phyloP scores from a whole-genome alignment of 2,329 filamentous ascomycete genomes.

The Neurospora sp. region DNA sequence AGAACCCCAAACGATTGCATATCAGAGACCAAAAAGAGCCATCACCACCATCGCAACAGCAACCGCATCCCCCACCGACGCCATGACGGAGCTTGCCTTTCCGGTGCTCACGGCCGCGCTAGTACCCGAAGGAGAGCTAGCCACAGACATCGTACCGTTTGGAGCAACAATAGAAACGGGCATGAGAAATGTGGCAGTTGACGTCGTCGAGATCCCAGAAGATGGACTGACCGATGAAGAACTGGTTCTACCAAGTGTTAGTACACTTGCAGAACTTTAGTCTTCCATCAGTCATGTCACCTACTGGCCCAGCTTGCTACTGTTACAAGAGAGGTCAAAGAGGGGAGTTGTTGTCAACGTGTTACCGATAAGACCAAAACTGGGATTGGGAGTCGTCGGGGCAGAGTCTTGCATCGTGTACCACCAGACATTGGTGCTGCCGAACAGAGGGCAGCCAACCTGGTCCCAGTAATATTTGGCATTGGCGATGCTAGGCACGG shows the following conservation, averaged over 20 bases:
- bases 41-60: conserved; percentile 22
- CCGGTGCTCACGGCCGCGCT: conserved; percentile 10
- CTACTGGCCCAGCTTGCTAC: conserved; percentile 1
- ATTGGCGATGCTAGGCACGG: conserved; percentile 53
- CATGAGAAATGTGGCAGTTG: background rate
- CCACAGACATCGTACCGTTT: conserved; percentile 8
- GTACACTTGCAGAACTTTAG: background rate
- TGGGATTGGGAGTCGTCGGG: conserved; percentile 50
- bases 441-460: conserved; percentile 63
- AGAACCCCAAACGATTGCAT: background rate
- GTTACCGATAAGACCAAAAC: conserved; percentile 58
- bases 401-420: conserved; percentile 63
- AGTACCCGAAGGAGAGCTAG: conserved; percentile 13
- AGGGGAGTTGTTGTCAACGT: conserved; percentile 43
- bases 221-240: conserved; percentile 3
- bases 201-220: background rate
- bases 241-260: conserved; percentile 5
- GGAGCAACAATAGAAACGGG: background rate
- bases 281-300: background rate
- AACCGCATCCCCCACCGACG: conserved; percentile 21
- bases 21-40: conserved; percentile 15
- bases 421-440: conserved; percentile 61
- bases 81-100: conserved; percentile 15
- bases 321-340: conserved; percentile 51
- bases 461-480: conserved; percentile 73